Evolutionary conservation across 2,329 filamentous ascomycete species (phyloP).

Genomic region (Teratosphaeria epicoccoides): DNA sequence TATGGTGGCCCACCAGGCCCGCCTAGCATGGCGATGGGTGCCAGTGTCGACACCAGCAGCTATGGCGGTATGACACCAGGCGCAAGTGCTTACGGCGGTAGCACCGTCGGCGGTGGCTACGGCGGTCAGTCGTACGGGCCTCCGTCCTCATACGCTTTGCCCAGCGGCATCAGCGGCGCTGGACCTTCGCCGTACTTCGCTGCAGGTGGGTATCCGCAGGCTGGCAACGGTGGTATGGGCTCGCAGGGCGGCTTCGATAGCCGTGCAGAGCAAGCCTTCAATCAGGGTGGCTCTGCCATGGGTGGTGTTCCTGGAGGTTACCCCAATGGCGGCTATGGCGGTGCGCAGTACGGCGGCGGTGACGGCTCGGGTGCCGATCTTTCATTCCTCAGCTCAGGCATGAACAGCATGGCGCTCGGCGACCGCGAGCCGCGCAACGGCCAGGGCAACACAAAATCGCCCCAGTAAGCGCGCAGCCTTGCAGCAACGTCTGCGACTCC

Average conservation of each 20-base stretch:
- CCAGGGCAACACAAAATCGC: slow-evolving; percentile 21
- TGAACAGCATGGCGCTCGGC: slow-evolving; percentile 61
- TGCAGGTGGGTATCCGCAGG: slow-evolving; percentile 51
- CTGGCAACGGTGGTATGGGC: slow-evolving; percentile 56
- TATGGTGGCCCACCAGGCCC: slow-evolving; percentile 64
- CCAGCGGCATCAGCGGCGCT: slow-evolving; percentile 65
- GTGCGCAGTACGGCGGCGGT: slow-evolving; percentile 25
- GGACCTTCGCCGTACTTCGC: slow-evolving; percentile 68
- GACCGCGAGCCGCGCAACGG: slow-evolving; percentile 39
- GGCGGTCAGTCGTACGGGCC: slow-evolving; percentile 74
- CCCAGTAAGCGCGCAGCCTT: slow-evolving; percentile 15
- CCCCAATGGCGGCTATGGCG: slow-evolving; percentile 51
- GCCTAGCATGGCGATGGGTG: slow-evolving; percentile 58
- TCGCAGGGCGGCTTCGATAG: slow-evolving; percentile 79
- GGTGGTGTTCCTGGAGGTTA: slow-evolving; percentile 48
- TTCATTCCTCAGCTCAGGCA: slow-evolving; percentile 65
- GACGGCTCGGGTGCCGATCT: slow-evolving; percentile 60
- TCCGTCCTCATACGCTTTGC: slow-evolving; percentile 79
- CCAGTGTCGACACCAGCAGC: slow-evolving; percentile 16
- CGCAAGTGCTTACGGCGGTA: slow-evolving; percentile 63
- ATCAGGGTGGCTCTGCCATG: slow-evolving; percentile 60
- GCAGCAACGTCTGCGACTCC: background rate
- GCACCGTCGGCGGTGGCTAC: slow-evolving; percentile 46
- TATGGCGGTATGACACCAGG: slow-evolving; percentile 38
- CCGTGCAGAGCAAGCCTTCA: slow-evolving; percentile 89